Evolutionary conservation across 352 stramenopile species (phyloP), one percentile per base, ranked within the genome.

Genomic region (Pythium rishiriense): DNA sequence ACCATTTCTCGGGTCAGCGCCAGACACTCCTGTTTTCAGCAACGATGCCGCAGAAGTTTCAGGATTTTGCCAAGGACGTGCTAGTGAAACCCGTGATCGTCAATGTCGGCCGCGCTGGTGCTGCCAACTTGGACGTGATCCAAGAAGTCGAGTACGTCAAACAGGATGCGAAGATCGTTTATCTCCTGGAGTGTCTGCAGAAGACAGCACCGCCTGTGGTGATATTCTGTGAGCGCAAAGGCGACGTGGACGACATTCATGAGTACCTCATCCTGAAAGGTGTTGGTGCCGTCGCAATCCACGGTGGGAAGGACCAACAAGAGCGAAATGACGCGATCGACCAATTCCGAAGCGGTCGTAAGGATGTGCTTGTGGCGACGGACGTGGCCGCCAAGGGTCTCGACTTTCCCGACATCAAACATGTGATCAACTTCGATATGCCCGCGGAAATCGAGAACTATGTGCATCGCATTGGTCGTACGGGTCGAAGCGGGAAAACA

Each of bases 341-440:
- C 43, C 59, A 93, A 28, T 99, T 99, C 75, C 99, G 99, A 71
- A 72, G 66, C 24, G 91, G 94, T 8, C 53, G 62, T 14, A 99
- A 99, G 71, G 97, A 99, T 75, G 97, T 99, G 35, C 78, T 99
- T 31, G 96, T 99, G 11, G 97, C 98, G 3, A 99, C 97, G 0
- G 98, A 99, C 77, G 79, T 99, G 24, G 97, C 97, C 3, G 97
- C 98, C 22, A 99, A 99, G 70, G 98, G 98, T 47, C 79, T 99
- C 24, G 98, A 99, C 73, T 99, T 99, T 61, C 90, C 97, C 0
- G 94, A 99, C 72, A 99, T 99, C 70, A 97, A 99, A 75, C 97
- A 99, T 74, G 98, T 99, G 17, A 99, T 99, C 64, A 99, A 99
- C 74, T 99, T 99, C 70, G 97, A 99, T 76, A 99, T 99, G 98